Evolutionary conservation across 2,329 filamentous ascomycete genomes (phyloP), one percentile per base, ranked within the genome.

Genomic region (Scedosporium dehoogii): DNA sequence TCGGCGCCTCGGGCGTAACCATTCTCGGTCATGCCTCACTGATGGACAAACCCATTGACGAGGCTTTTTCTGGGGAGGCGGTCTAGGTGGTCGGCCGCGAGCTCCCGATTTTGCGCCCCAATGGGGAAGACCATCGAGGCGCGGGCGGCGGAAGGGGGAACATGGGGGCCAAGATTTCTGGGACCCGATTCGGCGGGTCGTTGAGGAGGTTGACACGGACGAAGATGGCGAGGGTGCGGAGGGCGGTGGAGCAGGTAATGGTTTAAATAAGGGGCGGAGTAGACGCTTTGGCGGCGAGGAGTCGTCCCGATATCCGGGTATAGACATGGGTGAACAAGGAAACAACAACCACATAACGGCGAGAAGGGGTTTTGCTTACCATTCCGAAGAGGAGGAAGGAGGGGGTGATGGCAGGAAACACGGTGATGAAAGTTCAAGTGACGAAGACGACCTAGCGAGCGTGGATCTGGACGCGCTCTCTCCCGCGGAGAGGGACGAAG

Each of bases 41-140:
- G 74, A 87, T 97, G 89, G 93, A 97, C 76, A 97, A 96, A 85
- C 93, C 93, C 64, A 96, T 97, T 82, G 94, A 97, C 87, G 93
- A 96, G 92, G 92, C 92, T 97, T 99, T 99, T 97, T 97, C 93
- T 84, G 94, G 96, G 92, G 94, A 99, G 93, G 93, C 94, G 92
- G 94, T 99, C 90, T 99, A 97, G 87, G 85, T 96, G 92, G 92
- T 97, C 94, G 93, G 91, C 93, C 93, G 94, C 94, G 89, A 94
- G 89, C 92, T 96, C 93, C 92, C 85, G 83, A 87, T 86, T 79
- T 77, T 83, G 87, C 89, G 92, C 92, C 92, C 90, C 88, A 82
- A 85, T 92, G 90, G 93, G 93, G 92, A 97, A 97, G 93, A 97
- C 91, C 92, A 94, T 90, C 91, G 84, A 89, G 91, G 89, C 89